Evolutionary conservation across 805 yeast species (phyloP).

Genomic region (Kodamaea kaohsiungensis): DNA sequence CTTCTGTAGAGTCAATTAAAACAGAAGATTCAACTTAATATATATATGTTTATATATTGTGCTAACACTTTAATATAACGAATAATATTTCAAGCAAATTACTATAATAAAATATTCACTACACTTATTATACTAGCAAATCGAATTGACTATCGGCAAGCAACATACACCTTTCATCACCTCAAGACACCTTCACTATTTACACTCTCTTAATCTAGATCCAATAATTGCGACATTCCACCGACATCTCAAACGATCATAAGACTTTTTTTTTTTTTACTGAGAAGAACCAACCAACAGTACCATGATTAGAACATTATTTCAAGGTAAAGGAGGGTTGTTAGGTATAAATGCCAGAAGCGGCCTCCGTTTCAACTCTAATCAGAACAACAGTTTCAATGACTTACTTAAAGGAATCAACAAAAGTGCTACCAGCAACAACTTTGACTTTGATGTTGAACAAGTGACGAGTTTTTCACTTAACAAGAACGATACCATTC

Average conservation of each 20-base stretch:
- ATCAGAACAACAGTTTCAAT: slow-evolving; percentile 6
- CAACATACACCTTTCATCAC: too few species aligned
- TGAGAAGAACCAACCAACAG: not conserved
- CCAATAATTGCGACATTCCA: not conserved
- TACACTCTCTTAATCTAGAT: not conserved
- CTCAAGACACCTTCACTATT: not conserved
- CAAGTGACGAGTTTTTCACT: slow-evolving; percentile 10
- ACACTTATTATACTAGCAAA: too few species aligned
- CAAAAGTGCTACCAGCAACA: slow-evolving; percentile 6
- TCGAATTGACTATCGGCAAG: too few species aligned
- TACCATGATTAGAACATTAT: not conserved
- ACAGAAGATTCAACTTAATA: too few species aligned
- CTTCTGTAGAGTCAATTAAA: too few species aligned
- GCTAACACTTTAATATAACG: too few species aligned
- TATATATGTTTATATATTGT: too few species aligned
- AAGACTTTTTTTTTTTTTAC: not conserved
- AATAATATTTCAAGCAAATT: too few species aligned
- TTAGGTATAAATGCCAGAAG: not conserved
- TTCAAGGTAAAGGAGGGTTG: not conserved
- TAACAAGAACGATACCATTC: slow-evolving; percentile 8
- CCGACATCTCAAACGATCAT: not conserved
- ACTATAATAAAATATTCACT: too few species aligned
- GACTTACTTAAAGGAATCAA: slow-evolving; percentile 11
- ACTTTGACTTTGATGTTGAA: slow-evolving; percentile 10
- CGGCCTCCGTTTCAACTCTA: slow-evolving; percentile 9